phyloP scores from a whole-genome alignment of 208 protist genomes.

The Eutreptiella sp. region DNA sequence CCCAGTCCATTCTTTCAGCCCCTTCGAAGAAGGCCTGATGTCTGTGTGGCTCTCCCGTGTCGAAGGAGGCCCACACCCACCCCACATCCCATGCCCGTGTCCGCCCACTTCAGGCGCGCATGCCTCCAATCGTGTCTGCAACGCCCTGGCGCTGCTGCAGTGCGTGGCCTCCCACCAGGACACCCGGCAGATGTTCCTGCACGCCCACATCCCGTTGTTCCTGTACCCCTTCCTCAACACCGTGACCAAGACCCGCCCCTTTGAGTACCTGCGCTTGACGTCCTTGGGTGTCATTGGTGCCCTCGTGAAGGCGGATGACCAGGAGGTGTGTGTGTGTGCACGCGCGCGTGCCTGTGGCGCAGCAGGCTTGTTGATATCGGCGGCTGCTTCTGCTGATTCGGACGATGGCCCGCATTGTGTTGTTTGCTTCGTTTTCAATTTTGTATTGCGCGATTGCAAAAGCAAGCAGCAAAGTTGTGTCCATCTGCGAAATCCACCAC shows the following conservation, averaged over 20 bases:
- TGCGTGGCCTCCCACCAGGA: slow-evolving; percentile 93
- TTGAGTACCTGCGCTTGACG: slow-evolving; percentile 96
- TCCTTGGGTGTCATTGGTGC: slow-evolving; percentile 97
- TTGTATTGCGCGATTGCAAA: slow-evolving; percentile 2
- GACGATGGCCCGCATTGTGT: no score
- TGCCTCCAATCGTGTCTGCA: slow-evolving; percentile 87
- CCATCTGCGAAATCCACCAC: no score
- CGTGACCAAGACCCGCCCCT: slow-evolving; percentile 70
- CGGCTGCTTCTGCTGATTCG: no score
- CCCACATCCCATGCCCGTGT: background rate
- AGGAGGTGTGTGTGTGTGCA: no score
- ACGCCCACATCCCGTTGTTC: slow-evolving; percentile 97
- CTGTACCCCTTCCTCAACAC: slow-evolving; percentile 99
- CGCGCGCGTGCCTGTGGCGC: background rate
- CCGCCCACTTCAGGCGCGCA: slow-evolving; percentile 49
- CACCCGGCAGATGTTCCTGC: slow-evolving; percentile 93
- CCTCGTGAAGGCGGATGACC: slow-evolving; percentile 86
- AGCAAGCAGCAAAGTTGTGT: no score
- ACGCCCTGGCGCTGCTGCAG: slow-evolving; percentile 97
- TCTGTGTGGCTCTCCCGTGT: slow-evolving; percentile 4
- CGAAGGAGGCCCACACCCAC: no score
- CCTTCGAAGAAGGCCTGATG: background rate
- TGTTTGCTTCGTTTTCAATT: slow-evolving; percentile 14
- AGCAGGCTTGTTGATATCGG: no score
- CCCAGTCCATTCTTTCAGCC: slow-evolving; percentile 6